phyloP scores from a whole-genome alignment of 2,329 filamentous ascomycete genomes.

The Conoideocrella luteorostrata region DNA sequence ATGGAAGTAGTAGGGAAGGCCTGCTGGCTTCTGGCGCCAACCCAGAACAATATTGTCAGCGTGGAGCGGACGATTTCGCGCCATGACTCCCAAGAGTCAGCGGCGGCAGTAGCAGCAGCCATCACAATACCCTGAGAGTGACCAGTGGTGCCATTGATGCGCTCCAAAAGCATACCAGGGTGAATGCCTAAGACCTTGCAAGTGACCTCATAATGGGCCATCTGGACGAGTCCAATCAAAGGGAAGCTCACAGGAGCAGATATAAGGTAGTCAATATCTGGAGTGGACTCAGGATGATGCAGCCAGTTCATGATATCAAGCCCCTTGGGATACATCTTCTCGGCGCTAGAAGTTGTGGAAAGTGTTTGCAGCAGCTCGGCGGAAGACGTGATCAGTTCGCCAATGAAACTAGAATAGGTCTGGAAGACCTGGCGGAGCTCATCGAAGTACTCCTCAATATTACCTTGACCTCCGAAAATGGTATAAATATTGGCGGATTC shows the following conservation, averaged over 20 bases:
- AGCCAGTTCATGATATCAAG: slow-evolving; percentile 93
- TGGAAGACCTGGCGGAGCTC: slow-evolving; percentile 87
- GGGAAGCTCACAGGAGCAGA: slow-evolving; percentile 94
- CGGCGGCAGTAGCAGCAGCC: slow-evolving; percentile 83
- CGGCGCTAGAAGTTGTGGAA: slow-evolving; percentile 74
- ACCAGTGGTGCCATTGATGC: slow-evolving; percentile 82
- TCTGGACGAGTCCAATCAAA: slow-evolving; percentile 89
- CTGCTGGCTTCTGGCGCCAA: slow-evolving; percentile 93
- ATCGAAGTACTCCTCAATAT: slow-evolving; percentile 99
- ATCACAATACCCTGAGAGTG: slow-evolving; percentile 96
- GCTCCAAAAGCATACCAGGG: slow-evolving; percentile 79
- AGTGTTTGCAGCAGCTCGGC: slow-evolving; percentile 84
- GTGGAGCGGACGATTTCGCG: slow-evolving; percentile 72
- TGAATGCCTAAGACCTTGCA: slow-evolving; percentile 87
- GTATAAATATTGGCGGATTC: slow-evolving; percentile 80
- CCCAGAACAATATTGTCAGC: slow-evolving; percentile 95
- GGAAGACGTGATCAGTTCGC: slow-evolving; percentile 72
- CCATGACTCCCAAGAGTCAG: slow-evolving; percentile 90
- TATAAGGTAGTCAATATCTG: slow-evolving; percentile 89
- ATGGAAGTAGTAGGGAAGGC: slow-evolving; percentile 93
- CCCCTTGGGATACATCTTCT: slow-evolving; percentile 97
- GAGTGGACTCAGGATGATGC: slow-evolving; percentile 79
- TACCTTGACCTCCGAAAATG: slow-evolving; percentile 94
- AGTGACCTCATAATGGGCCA: slow-evolving; percentile 91
- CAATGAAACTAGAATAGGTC: slow-evolving; percentile 86